phyloP scores from a whole-genome alignment of 805 yeast species.

The Candida michaelii region DNA sequence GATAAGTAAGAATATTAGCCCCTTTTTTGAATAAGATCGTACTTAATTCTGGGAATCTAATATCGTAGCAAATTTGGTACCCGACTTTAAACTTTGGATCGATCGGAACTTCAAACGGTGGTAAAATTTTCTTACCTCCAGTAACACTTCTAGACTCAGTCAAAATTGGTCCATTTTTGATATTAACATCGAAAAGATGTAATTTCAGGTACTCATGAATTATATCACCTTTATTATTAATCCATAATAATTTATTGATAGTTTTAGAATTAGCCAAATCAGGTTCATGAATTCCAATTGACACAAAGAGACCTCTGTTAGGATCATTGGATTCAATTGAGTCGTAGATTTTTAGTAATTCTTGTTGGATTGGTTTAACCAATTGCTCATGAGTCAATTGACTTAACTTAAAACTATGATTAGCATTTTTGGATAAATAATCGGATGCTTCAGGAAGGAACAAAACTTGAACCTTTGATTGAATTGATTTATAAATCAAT shows the following conservation, averaged over 20 bases:
- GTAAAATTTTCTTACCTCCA: conserved; percentile 59
- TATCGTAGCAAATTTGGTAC: conserved; percentile 78
- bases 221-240: conserved; percentile 63
- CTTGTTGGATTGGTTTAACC: conserved; percentile 42
- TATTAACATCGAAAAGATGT: conserved; percentile 87
- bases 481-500: conserved; percentile 64
- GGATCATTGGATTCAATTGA: conserved; percentile 13
- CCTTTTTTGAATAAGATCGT: conserved; percentile 62
- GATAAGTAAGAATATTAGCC: conserved; percentile 76
- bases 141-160: conserved; percentile 79
- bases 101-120: conserved; percentile 54
- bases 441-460: conserved; percentile 95
- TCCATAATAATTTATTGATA: conserved; percentile 72
- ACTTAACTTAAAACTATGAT: conserved; percentile 64
- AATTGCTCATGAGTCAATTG: conserved; percentile 37
- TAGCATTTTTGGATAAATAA: conserved; percentile 70
- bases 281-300: conserved; percentile 91
- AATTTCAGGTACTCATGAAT: conserved; percentile 75
- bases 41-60: conserved; percentile 83
- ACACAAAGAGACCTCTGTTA: conserved; percentile 56
- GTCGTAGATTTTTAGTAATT: conserved; percentile 39
- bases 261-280: conserved; percentile 39
- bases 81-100: conserved; percentile 50
- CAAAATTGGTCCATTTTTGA: conserved; percentile 77
- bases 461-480: conserved; percentile 59